These are phyloP conservation scores for Blastobotrys terrestris DNA, from an alignment of 805 yeast genomes.

Conservation along the genomic window DNA sequence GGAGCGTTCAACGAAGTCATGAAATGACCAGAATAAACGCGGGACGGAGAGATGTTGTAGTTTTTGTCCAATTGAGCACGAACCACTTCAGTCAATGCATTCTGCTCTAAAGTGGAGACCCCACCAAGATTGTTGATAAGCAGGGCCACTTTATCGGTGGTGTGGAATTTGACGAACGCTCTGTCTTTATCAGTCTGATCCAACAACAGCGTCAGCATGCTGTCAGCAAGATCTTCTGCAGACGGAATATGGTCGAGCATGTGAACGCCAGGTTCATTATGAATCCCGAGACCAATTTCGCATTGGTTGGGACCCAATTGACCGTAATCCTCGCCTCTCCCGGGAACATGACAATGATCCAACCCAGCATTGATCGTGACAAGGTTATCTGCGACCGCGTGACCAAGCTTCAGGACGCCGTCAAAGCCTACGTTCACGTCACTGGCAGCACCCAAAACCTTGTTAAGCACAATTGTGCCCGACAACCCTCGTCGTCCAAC, in stretches of 20 bases:
- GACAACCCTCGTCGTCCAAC: conserved; percentile 93
- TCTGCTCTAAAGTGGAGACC: conserved; percentile 68
- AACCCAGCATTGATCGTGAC: conserved; percentile 71
- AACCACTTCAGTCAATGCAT: conserved; percentile 60
- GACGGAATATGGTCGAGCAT: conserved; percentile 60
- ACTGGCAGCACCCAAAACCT: conserved; percentile 68
- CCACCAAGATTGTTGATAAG: conserved; percentile 85
- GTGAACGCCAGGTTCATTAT: conserved; percentile 82
- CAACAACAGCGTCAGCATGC: conserved; percentile 53
- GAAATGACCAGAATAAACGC: conserved; percentile 68
- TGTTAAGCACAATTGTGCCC: conserved; percentile 81
- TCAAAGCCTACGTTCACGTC: conserved; percentile 37
- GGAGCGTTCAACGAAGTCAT: conserved; percentile 88
- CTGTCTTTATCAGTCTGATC: conserved; percentile 66
- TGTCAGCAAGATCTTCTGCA: conserved; percentile 49
- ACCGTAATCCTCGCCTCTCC: conserved; percentile 47
- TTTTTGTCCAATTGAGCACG: conserved; percentile 39
- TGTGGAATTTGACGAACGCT: conserved; percentile 63
- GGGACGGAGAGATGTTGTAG: conserved; percentile 53
- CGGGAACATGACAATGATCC: conserved; percentile 85
- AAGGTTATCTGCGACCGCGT: conserved; percentile 75
- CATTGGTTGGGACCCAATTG: conserved; percentile 53
- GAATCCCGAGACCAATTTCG: conserved; percentile 92
- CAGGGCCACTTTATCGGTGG: conserved; percentile 59
- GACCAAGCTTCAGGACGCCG: conserved; percentile 72